phyloP scores from a whole-genome alignment of 176 grass and related monocot species.

The Urochloa ruziziensis region DNA sequence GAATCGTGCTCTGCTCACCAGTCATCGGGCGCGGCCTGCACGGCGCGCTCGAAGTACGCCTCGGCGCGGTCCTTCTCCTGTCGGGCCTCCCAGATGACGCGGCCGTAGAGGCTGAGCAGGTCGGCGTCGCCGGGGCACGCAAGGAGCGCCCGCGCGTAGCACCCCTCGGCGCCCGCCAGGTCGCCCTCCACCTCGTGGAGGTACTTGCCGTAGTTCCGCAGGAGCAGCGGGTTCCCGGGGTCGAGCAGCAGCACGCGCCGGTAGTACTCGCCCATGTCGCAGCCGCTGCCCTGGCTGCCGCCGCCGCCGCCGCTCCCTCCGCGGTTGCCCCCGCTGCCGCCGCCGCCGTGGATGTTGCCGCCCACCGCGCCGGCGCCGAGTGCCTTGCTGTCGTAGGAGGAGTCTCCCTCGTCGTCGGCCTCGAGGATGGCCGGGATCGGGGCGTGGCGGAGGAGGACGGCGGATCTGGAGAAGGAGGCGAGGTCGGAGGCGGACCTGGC shows the following conservation, averaged over 20 bases:
- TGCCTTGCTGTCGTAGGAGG: slow-evolving; percentile 20
- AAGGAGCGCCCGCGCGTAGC: slow-evolving; percentile 72
- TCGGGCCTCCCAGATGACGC: slow-evolving; percentile 68
- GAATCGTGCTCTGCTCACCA: slow-evolving; percentile 29
- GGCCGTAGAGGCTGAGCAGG: slow-evolving; percentile 75
- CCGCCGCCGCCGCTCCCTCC: not conserved
- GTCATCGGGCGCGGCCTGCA: slow-evolving; percentile 73
- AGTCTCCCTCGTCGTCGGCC: not conserved
- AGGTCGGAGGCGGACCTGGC: slow-evolving; percentile 60
- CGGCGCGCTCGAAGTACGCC: slow-evolving; percentile 70
- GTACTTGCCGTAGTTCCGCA: slow-evolving; percentile 85
- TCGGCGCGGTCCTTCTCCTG: slow-evolving; percentile 58
- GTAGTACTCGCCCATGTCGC: slow-evolving; percentile 71
- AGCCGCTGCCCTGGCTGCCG: slow-evolving; percentile 7
- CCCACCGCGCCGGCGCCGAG: slow-evolving; percentile 36
- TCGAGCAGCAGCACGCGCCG: slow-evolving; percentile 58
- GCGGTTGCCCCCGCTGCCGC: slow-evolving; percentile 18
- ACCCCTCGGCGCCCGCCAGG: slow-evolving; percentile 65
- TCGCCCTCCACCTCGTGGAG: slow-evolving; percentile 81
- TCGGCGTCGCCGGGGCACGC: slow-evolving; percentile 64
- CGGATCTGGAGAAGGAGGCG: not conserved
- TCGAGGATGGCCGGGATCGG: slow-evolving; percentile 13
- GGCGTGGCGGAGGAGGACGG: not conserved
- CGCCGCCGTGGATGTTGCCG: slow-evolving; percentile 29
- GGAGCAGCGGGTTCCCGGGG: slow-evolving; percentile 67